These are phyloP conservation scores for Kickxella alabastrina DNA, from an alignment of 192 early-diverging fungal genomes.

Conservation along the genomic window DNA sequence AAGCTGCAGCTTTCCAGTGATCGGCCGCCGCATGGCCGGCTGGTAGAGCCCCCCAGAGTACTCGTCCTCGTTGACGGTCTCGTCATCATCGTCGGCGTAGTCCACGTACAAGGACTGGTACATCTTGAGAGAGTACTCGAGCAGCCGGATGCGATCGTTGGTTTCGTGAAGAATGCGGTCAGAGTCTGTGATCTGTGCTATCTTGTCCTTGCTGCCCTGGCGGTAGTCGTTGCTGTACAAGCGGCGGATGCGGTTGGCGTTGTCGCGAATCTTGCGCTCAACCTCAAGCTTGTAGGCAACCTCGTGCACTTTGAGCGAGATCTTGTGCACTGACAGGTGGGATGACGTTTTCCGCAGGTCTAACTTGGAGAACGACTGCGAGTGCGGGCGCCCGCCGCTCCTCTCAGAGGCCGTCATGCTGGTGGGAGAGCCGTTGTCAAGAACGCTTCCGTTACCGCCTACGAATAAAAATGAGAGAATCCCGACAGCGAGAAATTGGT, in stretches of 20 bases:
- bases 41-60: constrained; percentile 23
- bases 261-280: constrained; percentile 84
- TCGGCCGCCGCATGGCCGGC: constrained; percentile 64
- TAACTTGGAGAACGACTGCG: constrained; percentile 46
- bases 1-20: constrained; percentile 69
- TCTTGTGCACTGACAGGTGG: constrained; percentile 63
- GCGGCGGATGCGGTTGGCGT: constrained; percentile 42
- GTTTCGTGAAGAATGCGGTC: constrained; percentile 52
- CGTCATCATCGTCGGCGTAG: constrained; percentile 71
- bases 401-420: constrained; percentile 16
- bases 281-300: constrained; percentile 88
- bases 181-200: constrained; percentile 41
- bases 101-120: constrained; percentile 84
- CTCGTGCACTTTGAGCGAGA: constrained; percentile 80
- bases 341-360: constrained; percentile 69
- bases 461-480: neutral
- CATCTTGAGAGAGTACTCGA: constrained; percentile 72
- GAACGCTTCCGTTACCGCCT: constrained; percentile 20
- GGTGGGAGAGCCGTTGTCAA: constrained; percentile 19
- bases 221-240: constrained; percentile 51
- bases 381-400: constrained; percentile 24
- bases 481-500: no score
- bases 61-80: constrained; percentile 42
- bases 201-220: constrained; percentile 48
- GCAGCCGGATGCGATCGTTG: constrained; percentile 70